These are phyloP conservation scores for Aspergillus aculeatinus DNA, from an alignment of 2,329 filamentous ascomycete species.

Conservation along the genomic window DNA sequence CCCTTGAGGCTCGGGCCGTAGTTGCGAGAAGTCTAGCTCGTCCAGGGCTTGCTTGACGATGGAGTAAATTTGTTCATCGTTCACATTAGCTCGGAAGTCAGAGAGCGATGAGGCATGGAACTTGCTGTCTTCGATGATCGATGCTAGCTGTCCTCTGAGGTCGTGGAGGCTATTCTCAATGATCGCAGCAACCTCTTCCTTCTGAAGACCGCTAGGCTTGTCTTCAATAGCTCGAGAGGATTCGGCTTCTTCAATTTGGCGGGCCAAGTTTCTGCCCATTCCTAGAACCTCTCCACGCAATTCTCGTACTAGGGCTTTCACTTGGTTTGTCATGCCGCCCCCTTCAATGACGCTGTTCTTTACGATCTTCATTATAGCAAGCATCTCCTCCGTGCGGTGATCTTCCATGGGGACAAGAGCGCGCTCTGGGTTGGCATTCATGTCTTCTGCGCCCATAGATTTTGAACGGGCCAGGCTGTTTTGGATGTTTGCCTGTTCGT, in stretches of 20 bases:
- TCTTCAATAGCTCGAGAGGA: slow-evolving; percentile 46
- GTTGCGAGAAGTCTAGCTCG: slow-evolving; percentile 59
- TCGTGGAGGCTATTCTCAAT: slow-evolving; percentile 78
- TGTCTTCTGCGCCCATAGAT: slow-evolving; percentile 28
- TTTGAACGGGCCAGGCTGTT: slow-evolving; percentile 38
- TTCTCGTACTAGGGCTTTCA: slow-evolving; percentile 86
- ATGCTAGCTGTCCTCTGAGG: slow-evolving; percentile 80
- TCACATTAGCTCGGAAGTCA: slow-evolving; percentile 63
- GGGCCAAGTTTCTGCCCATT: slow-evolving; percentile 88
- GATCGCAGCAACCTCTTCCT: slow-evolving; percentile 72
- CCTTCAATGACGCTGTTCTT: slow-evolving; percentile 89
- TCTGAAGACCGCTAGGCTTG: slow-evolving; percentile 52
- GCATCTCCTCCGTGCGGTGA: slow-evolving; percentile 69
- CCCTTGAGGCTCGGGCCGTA: slow-evolving; percentile 52
- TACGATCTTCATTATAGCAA: slow-evolving; percentile 79
- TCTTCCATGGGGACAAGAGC: slow-evolving; percentile 47
- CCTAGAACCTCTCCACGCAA: slow-evolving; percentile 88
- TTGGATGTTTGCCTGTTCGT: slow-evolving; percentile 37
- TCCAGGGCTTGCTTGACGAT: slow-evolving; percentile 73
- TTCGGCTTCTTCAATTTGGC: slow-evolving; percentile 67
- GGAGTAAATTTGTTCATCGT: slow-evolving; percentile 82
- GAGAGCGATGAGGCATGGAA: slow-evolving; percentile 65
- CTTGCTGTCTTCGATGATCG: slow-evolving; percentile 72
- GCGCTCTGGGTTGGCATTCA: slow-evolving; percentile 22
- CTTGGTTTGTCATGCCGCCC: slow-evolving; percentile 84